Conservation (phyloP, 169 alveolate genomes). For the Plasmodium blacklocki region DNA sequence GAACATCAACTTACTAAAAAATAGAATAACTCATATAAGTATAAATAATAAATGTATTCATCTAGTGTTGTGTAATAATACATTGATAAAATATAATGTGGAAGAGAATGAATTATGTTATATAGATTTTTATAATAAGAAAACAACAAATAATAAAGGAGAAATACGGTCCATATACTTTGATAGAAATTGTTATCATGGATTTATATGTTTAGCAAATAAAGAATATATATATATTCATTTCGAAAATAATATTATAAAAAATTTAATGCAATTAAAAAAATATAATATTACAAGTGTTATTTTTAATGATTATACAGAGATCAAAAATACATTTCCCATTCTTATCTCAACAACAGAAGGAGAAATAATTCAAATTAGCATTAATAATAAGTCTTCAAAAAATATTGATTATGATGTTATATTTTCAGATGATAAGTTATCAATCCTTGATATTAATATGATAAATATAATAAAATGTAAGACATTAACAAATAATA, state of each 20-base stretch:
- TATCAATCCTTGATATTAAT: slow-evolving; percentile 45
- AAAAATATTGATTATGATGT: slow-evolving; percentile 45
- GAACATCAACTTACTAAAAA: slow-evolving; percentile 54
- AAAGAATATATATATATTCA: slow-evolving; percentile 74
- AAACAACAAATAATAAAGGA: slow-evolving; percentile 60
- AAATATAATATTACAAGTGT: slow-evolving; percentile 61
- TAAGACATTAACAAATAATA: background rate
- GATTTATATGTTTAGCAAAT: slow-evolving; percentile 75
- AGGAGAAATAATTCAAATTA: slow-evolving; percentile 72
- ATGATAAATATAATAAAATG: slow-evolving; percentile 28
- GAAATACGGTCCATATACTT: slow-evolving; percentile 74
- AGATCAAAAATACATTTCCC: slow-evolving; percentile 31
- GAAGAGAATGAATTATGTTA: slow-evolving; percentile 69
- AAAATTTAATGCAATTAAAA: slow-evolving; percentile 50
- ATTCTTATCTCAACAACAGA: slow-evolving; percentile 53
- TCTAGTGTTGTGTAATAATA: slow-evolving; percentile 60
- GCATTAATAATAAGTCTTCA: slow-evolving; percentile 50
- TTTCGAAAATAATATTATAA: slow-evolving; percentile 67
- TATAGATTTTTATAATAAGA: slow-evolving; percentile 66
- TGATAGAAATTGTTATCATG: slow-evolving; percentile 75
- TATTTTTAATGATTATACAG: slow-evolving; percentile 47
- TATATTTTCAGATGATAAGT: slow-evolving; percentile 27
- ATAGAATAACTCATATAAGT: slow-evolving; percentile 71
- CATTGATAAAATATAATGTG: slow-evolving; percentile 51
- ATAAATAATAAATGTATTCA: slow-evolving; percentile 73